These are phyloP conservation scores for Lipomyces sp. DNA, from an alignment of 805 yeast species.

Conservation along the genomic window DNA sequence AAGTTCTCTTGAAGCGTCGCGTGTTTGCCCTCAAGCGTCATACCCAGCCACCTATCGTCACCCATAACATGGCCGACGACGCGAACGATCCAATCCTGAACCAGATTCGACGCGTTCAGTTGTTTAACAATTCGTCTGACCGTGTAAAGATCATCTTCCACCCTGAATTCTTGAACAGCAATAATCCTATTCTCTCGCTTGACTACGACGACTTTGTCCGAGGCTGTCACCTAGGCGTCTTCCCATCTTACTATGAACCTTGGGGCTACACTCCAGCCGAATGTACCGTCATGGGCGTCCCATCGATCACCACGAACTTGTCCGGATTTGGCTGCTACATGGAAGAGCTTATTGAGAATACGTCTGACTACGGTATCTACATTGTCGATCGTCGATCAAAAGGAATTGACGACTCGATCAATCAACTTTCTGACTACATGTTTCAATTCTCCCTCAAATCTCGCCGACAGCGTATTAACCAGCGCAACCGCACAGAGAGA, in stretches of 20 bases:
- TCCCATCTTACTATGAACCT: conserved; percentile 98
- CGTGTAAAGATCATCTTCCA: conserved; percentile 95
- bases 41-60: conserved; percentile 90
- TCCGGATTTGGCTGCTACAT: conserved; percentile 98
- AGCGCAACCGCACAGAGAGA: conserved; percentile 95
- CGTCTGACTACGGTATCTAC: conserved; percentile 95
- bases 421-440: conserved; percentile 88
- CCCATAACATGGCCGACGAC: conserved; percentile 96
- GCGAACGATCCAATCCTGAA: conserved; percentile 86
- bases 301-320: conserved; percentile 92
- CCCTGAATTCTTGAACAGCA: conserved; percentile 93
- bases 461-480: conserved; percentile 96
- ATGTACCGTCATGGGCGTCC: conserved; percentile 99
- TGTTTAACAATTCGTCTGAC: conserved; percentile 88
- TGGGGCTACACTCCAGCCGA: conserved; percentile 99
- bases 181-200: conserved; percentile 88
- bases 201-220: conserved; percentile 98
- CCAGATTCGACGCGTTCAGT: conserved; percentile 87
- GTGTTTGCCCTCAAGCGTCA: conserved; percentile 91
- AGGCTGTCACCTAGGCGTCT: conserved; percentile 97
- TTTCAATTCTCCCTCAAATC: conserved; percentile 85
- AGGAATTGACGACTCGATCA: conserved; percentile 89
- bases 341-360: conserved; percentile 95
- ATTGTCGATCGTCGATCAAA: conserved; percentile 93
- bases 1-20: conserved; percentile 87